These are phyloP conservation scores for Claviceps capensis DNA, from an alignment of 2,329 filamentous ascomycete genomes.

Conservation along the genomic window DNA sequence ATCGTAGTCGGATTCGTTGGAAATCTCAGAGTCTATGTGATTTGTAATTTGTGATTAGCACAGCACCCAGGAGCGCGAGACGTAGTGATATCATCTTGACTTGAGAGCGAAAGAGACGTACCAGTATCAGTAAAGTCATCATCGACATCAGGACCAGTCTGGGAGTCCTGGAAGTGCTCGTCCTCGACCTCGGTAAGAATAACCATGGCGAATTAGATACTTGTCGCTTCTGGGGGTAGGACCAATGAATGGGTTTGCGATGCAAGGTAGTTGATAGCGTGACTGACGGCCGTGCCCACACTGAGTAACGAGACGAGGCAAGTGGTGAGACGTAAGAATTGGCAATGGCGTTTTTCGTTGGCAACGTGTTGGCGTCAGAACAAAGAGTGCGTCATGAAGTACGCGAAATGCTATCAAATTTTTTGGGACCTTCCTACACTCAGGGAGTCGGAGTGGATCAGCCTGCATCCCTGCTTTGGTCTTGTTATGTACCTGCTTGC, in stretches of 20 bases:
- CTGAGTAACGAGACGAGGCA: not conserved
- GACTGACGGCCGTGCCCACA: not conserved
- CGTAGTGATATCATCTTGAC: not conserved
- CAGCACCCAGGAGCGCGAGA: too few relatives aligned
- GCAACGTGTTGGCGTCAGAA: not conserved
- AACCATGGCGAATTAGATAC: conserved; percentile 53
- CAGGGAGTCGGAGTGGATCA: not conserved
- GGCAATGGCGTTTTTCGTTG: not conserved
- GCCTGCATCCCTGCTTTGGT: not conserved
- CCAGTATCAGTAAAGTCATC: conserved; percentile 91
- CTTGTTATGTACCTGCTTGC: too few relatives aligned
- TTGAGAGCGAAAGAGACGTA: conserved; percentile 28
- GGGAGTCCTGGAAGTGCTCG: conserved; percentile 72
- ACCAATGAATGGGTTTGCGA: not conserved
- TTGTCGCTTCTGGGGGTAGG: not conserved
- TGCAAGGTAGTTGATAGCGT: not conserved
- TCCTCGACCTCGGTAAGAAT: conserved; percentile 94
- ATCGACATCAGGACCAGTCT: conserved; percentile 61
- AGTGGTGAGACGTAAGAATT: not conserved
- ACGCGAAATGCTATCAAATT: conserved; percentile 1
- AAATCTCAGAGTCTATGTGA: conserved; percentile 63
- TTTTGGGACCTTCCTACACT: not conserved
- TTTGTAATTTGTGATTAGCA: conserved; percentile 1
- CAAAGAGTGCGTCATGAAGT: conserved; percentile 1
- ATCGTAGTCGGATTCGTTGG: conserved; percentile 62